Conservation (phyloP, 2,329 filamentous ascomycete genomes). For the Colletotrichum sublineola region DNA sequence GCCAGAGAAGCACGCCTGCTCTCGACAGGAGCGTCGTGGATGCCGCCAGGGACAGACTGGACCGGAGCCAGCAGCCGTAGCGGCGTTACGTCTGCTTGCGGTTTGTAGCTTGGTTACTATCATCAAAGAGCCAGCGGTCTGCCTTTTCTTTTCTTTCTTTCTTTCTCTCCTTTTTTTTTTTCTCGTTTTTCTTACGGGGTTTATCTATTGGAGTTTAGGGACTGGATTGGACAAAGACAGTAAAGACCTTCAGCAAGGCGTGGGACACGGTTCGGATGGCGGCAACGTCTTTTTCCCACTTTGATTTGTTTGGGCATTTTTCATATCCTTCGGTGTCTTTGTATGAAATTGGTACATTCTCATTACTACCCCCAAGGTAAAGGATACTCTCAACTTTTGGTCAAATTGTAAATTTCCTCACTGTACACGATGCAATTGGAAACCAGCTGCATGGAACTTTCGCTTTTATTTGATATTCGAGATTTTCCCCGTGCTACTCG, state of each 20-base stretch:
- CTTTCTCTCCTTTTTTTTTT: neutral
- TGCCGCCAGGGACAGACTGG: slow-evolving; percentile 45
- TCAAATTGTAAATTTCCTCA: neutral
- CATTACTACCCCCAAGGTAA: neutral
- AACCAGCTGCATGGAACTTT: no score
- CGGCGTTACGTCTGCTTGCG: neutral
- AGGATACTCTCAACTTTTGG: neutral
- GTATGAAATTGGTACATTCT: neutral
- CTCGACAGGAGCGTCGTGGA: slow-evolving; percentile 50
- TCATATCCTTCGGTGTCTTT: slow-evolving; percentile 2
- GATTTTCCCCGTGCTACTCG: neutral
- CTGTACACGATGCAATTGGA: neutral
- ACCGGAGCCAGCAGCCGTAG: slow-evolving; percentile 38
- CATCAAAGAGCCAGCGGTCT: neutral
- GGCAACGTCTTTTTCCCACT: neutral
- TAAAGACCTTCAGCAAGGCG: slow-evolving; percentile 1
- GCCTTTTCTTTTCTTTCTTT: neutral
- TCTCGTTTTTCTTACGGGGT: neutral
- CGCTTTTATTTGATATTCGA: neutral
- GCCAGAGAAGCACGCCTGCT: slow-evolving; percentile 46
- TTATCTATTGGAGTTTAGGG: neutral
- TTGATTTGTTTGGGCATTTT: neutral
- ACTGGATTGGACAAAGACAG: slow-evolving; percentile 6
- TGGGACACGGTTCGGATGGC: neutral
- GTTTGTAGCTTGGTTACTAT: neutral